A percentile compares a stretch with the other conserved stretches of the same genome.
Conservation (phyloP, 2,329 filamentous ascomycete genomes). For the Cladosporium sp. region DNA sequence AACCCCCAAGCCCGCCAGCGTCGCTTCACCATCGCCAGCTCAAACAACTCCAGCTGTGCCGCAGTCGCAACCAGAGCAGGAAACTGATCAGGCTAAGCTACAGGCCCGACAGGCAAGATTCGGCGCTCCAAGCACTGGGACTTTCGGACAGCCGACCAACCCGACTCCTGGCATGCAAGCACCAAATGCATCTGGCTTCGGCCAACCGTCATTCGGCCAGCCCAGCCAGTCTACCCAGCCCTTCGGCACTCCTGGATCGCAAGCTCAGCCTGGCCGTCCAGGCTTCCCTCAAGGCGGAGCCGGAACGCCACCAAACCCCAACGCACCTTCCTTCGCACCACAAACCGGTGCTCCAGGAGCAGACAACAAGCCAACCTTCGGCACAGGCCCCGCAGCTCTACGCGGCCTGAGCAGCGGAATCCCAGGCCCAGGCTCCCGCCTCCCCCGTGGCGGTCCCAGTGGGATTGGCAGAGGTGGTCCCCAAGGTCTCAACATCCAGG, state of each 20-base stretch:
- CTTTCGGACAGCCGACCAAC: constrained; percentile 20
- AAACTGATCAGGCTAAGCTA: constrained; percentile 20
- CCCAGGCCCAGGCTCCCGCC: constrained; percentile 18
- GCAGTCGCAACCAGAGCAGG: constrained; percentile 8
- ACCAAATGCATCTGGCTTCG: constrained; percentile 15
- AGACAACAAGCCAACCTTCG: constrained; percentile 13
- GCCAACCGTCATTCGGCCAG: constrained; percentile 14
- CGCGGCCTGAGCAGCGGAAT: constrained; percentile 21
- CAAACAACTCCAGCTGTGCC: constrained; percentile 9
- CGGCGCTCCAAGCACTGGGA: constrained; percentile 14
- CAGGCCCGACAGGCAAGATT: constrained; percentile 25
- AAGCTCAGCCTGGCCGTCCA: constrained; percentile 10
- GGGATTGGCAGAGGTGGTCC: constrained; percentile 17
- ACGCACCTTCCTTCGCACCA: constrained; percentile 16
- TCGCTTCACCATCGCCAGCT: constrained; percentile 4
- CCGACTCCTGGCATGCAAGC: constrained; percentile 5
- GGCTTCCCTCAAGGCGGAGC: constrained; percentile 5
- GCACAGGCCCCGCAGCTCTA: constrained; percentile 20
- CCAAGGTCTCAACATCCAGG: constrained; percentile 9
- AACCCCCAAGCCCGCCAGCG: constrained; percentile 14
- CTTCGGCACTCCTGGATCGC: constrained; percentile 1
- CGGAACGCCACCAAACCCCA: constrained; percentile 16
- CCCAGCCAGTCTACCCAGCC: constrained; percentile 3
- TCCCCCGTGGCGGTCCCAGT: constrained; percentile 24
- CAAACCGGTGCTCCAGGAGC: constrained; percentile 13